A percentile compares a stretch with the other conserved stretches of the same genome.
Conservation (phyloP, 2,329 filamentous ascomycete genomes). For the Fulvia fulva region DNA sequence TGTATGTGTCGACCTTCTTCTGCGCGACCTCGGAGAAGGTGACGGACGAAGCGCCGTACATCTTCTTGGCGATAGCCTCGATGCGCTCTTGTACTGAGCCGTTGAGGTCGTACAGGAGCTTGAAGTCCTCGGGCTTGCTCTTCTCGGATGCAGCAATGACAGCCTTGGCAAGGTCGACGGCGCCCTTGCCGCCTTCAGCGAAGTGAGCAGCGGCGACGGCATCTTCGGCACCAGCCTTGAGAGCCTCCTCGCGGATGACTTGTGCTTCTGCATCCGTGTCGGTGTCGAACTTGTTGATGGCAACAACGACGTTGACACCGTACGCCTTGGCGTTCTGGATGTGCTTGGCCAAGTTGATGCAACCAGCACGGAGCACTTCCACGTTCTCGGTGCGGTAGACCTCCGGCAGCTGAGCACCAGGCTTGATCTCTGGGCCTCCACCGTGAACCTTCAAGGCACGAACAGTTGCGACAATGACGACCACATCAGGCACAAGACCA, state of each 20-base stretch:
- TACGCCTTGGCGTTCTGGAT: slow-evolving; percentile 85
- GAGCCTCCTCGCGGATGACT: slow-evolving; percentile 83
- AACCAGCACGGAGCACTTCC: slow-evolving; percentile 82
- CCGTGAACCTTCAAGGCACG: slow-evolving; percentile 96
- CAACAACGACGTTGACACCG: slow-evolving; percentile 90
- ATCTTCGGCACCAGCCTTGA: slow-evolving; percentile 88
- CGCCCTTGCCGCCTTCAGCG: slow-evolving; percentile 89
- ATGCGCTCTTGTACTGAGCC: slow-evolving; percentile 83
- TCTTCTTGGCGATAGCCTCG: slow-evolving; percentile 80
- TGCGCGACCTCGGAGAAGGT: slow-evolving; percentile 92
- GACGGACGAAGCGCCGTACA: slow-evolving; percentile 89
- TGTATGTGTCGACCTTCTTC: slow-evolving; percentile 95
- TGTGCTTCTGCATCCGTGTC: slow-evolving; percentile 90
- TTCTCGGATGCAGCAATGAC: slow-evolving; percentile 80
- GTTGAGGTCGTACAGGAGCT: slow-evolving; percentile 77
- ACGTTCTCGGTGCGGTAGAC: slow-evolving; percentile 93
- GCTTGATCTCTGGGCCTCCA: slow-evolving; percentile 87
- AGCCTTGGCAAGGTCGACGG: slow-evolving; percentile 80
- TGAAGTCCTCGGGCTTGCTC: slow-evolving; percentile 71
- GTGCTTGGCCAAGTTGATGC: slow-evolving; percentile 92
- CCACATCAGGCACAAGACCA: slow-evolving; percentile 85
- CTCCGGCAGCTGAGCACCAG: slow-evolving; percentile 77
- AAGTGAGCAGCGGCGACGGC: slow-evolving; percentile 94
- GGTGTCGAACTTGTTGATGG: slow-evolving; percentile 93
- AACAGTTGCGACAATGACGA: slow-evolving; percentile 92